Evolutionary conservation across 768 basidiomycete genomes (phyloP).

Genomic region (Guyanaporus albipodus): DNA sequence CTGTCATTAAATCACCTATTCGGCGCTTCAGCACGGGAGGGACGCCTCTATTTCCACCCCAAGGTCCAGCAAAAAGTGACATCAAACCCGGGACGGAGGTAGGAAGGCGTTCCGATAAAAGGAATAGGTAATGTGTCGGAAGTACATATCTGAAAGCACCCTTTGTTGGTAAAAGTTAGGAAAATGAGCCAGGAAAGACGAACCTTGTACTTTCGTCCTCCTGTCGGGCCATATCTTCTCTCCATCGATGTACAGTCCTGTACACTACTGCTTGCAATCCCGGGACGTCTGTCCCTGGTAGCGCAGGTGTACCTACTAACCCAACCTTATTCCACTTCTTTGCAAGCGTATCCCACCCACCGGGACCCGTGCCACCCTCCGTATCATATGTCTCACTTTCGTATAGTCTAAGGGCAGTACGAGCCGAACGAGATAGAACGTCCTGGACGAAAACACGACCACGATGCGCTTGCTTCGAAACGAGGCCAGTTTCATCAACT

Average conservation of each 20-base stretch:
- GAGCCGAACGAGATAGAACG: constrained; percentile 68
- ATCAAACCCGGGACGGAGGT: constrained; percentile 60
- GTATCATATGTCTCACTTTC: constrained; percentile 67
- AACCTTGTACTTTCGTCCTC: constrained; percentile 86
- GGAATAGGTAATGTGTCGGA: constrained; percentile 70
- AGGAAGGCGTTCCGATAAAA: constrained; percentile 67
- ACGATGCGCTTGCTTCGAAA: constrained; percentile 11
- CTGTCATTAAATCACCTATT: constrained; percentile 59
- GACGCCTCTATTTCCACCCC: constrained; percentile 33
- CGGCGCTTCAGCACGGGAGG: constrained; percentile 62
- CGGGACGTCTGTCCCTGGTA: constrained; percentile 32
- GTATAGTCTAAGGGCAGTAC: constrained; percentile 72
- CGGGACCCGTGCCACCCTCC: constrained; percentile 56
- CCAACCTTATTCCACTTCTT: constrained; percentile 77
- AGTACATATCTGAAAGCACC: constrained; percentile 56
- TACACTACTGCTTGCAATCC: constrained; percentile 60
- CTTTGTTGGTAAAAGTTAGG: background rate
- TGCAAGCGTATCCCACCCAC: constrained; percentile 75
- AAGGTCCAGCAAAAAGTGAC: constrained; percentile 42
- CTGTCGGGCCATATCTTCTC: constrained; percentile 71
- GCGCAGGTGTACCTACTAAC: constrained; percentile 27
- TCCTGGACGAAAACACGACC: constrained; percentile 48
- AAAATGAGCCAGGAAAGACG: constrained; percentile 18
- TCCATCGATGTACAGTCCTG: constrained; percentile 73
- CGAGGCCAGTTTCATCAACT: constrained; percentile 12